Evolutionary conservation across 495 filamentous ascomycete genomes (phyloP), one percentile per base, ranked within the genome.

Genomic region (Penicillium canescens): DNA sequence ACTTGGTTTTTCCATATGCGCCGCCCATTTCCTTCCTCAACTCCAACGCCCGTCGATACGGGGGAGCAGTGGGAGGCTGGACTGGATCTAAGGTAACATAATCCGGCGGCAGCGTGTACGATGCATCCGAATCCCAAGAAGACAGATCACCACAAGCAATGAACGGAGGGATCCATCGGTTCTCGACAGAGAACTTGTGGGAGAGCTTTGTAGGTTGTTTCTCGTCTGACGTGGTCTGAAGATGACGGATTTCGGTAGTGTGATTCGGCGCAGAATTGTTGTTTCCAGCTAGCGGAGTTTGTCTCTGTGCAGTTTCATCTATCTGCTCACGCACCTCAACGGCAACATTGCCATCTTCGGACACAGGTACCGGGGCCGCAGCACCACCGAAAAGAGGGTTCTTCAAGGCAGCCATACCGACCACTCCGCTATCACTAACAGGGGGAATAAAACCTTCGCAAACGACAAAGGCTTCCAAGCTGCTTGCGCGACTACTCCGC

Each of bases 61-160:
- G 95, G 2, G 94, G 94, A 7, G 95, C 95, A 9, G 92, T 98
- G 6, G 94, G 94, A 6, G 92, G 93, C 56, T 97, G 94, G n/a
- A 98, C 82, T 0, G 94, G 94, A 66, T 96, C 92, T 31, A 97
- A 82, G 47, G 84, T 90, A 37, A 89, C 81, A 60, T 91, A 81
- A 46, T 84, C 82, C 40, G 84, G 80, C 2, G 94, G 92, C 9
- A 98, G 76, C 54, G 86, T 80, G 72, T 97, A 96, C 1, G 91
- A 90, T 16, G 94, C 94, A 78, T 98, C 94, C 0, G 92, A 88
- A 69, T 98, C 94, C 75, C 86, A 97, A 6, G 89, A 85, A 4
- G 90, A 92, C n/a, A 98, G 78, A 69, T 98, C 94, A 10, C 94
- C 94, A 65, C 95, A 98, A 13, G 94, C 94, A 46, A 98, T 84